Evolutionary conservation across 2,329 filamentous ascomycete genomes (phyloP).

Genomic region (Xylariaceae sp.): DNA sequence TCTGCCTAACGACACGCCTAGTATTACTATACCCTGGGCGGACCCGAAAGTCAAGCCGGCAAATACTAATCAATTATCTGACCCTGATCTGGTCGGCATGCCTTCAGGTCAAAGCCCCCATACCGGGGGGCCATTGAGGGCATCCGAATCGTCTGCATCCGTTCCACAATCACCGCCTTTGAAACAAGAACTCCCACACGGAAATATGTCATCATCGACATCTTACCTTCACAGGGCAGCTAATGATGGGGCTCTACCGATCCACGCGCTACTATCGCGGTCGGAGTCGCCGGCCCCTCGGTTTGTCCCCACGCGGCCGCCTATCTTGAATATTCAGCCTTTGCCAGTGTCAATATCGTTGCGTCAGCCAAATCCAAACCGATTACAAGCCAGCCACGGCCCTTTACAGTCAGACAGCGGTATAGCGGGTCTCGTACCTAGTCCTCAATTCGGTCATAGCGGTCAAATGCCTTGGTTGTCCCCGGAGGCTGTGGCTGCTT

Average conservation of each 20-base stretch:
- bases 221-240: conserved; percentile 42
- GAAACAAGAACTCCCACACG: conserved; percentile 38
- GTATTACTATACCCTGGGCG: conserved; percentile 21
- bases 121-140: conserved; percentile 2
- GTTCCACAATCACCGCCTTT: conserved; percentile 39
- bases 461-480: conserved; percentile 2
- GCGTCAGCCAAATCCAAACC: conserved; percentile 20
- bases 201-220: conserved; percentile 41
- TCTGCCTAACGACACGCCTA: conserved; percentile 18
- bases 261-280: conserved; percentile 50
- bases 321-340: conserved; percentile 8
- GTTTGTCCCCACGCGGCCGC: conserved; percentile 11
- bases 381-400: conserved; percentile 8
- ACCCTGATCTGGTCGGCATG: conserved; percentile 22
- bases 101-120: conserved; percentile 15
- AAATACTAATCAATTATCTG: conserved; percentile 26
- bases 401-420: conserved; percentile 18
- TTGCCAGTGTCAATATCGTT: conserved; percentile 23
- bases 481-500: conserved; percentile 8
- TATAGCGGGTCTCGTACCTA: conserved; percentile 16
- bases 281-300: conserved; percentile 25
- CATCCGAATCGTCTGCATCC: conserved; percentile 25
- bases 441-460: conserved; percentile 13
- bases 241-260: conserved; percentile 50
- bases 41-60: conserved; percentile 26